phyloP scores from a whole-genome alignment of 345 rosid genomes.

The Laguncularia racemosa region DNA sequence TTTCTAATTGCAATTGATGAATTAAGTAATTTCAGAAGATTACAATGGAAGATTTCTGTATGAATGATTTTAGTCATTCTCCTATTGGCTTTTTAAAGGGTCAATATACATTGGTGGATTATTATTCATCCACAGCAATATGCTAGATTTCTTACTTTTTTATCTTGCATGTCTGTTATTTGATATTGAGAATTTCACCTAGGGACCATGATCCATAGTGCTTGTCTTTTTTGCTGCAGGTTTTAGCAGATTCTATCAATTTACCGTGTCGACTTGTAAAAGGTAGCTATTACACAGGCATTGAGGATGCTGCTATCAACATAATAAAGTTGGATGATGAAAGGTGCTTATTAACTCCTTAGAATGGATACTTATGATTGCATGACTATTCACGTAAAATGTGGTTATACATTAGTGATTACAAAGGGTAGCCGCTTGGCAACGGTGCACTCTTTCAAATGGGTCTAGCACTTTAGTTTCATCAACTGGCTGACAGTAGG shows the following conservation, averaged over 20 bases:
- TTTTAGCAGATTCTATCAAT: conserved; percentile 71
- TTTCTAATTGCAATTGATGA: too few relatives aligned
- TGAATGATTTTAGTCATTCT: too few relatives aligned
- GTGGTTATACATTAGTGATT: background rate
- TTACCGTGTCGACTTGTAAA: conserved; percentile 94
- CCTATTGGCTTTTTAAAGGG: too few relatives aligned
- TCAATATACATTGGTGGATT: background rate
- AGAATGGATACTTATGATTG: conserved; percentile 1
- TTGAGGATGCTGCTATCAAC: conserved; percentile 97
- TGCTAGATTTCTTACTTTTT: background rate
- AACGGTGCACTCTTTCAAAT: too few relatives aligned
- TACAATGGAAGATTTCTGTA: too few relatives aligned
- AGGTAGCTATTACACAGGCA: conserved; percentile 98
- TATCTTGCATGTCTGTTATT: background rate
- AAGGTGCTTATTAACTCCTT: conserved; percentile 48
- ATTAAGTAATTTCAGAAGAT: too few relatives aligned
- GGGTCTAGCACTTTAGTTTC: too few relatives aligned
- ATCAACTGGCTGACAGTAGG: too few relatives aligned
- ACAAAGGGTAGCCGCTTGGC: too few relatives aligned
- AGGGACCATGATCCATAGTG: background rate
- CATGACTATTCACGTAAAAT: background rate
- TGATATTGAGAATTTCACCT: background rate
- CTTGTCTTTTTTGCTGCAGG: conserved; percentile 46
- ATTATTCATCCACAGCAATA: background rate
- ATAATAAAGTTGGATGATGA: conserved; percentile 80